Evolutionary conservation across 768 basidiomycete species (phyloP).

Genomic region (Coprinopsis marcescibilis): DNA sequence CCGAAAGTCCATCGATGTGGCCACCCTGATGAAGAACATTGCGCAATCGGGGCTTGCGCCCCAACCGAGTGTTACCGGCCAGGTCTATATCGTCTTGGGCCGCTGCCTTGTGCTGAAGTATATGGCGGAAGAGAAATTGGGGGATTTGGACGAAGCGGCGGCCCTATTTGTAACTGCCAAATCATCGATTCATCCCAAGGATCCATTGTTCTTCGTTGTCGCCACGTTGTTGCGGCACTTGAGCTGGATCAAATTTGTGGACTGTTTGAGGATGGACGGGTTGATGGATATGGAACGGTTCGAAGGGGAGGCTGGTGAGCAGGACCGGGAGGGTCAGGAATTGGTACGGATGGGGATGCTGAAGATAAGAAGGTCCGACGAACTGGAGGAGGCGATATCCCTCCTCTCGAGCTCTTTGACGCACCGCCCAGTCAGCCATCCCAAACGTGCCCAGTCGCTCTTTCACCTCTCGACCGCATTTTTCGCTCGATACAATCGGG

Average conservation of each 20-base stretch:
- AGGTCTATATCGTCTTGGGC: neutral
- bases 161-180: neutral
- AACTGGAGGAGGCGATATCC: conserved; percentile 6
- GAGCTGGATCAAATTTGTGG: neutral
- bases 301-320: neutral
- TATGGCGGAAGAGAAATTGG: neutral
- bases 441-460: neutral
- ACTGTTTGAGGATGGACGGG: neutral
- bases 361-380: neutral
- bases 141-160: neutral
- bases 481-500: neutral
- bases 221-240: neutral
- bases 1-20: neutral
- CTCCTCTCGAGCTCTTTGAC: conserved; percentile 11
- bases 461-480: neutral
- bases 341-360: neutral
- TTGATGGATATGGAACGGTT: neutral
- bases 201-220: neutral
- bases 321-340: neutral
- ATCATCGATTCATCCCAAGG: neutral
- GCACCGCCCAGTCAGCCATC: neutral
- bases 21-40: neutral
- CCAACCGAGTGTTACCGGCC: neutral
- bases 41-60: neutral
- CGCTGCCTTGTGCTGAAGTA: neutral